Conservation (phyloP, 208 protist species). For the Crithidia bombi region DNA sequence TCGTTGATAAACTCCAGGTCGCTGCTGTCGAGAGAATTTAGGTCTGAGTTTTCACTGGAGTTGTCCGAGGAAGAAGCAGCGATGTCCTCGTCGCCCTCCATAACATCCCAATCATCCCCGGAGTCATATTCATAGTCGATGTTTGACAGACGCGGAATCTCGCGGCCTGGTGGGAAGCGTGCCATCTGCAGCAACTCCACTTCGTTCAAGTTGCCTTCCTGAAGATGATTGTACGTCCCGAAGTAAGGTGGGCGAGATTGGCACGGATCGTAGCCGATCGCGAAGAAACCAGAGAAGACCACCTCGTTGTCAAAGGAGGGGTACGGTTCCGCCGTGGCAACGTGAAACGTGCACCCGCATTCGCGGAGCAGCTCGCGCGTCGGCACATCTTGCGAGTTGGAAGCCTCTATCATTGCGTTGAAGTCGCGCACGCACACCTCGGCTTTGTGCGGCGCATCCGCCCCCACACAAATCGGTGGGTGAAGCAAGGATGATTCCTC, state of each 20-base stretch:
- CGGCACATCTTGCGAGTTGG: constrained; percentile 18
- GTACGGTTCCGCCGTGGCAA: constrained; percentile 33
- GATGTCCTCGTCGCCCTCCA: constrained; percentile 81
- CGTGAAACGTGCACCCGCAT: constrained; percentile 68
- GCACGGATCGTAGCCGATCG: constrained; percentile 87
- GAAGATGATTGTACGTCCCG: constrained; percentile 79
- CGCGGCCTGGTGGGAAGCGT: constrained; percentile 48
- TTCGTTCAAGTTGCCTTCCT: constrained; percentile 55
- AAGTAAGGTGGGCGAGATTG: constrained; percentile 87
- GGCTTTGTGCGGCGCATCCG: not conserved
- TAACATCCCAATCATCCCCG: constrained; percentile 87
- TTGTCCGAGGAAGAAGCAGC: constrained; percentile 39
- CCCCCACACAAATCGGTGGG: constrained; percentile 41
- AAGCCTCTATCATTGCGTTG: constrained; percentile 60
- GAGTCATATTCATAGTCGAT: constrained; percentile 92
- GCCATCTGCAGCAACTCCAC: constrained; percentile 64
- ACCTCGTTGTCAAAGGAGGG: constrained; percentile 69
- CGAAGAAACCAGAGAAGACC: constrained; percentile 76
- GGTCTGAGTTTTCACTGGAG: constrained; percentile 18
- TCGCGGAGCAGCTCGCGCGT: constrained; percentile 28
- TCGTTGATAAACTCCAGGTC: constrained; percentile 83
- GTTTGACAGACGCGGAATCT: constrained; percentile 72
- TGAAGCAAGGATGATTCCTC: constrained; percentile 65
- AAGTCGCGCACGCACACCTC: constrained; percentile 39
- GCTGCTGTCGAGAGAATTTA: constrained; percentile 52